A percentile compares a stretch with the other conserved stretches of the same genome.
These are phyloP conservation scores for Aspergillus nomiae DNA, from an alignment of 2,329 filamentous ascomycete genomes.

Conservation along the genomic window DNA sequence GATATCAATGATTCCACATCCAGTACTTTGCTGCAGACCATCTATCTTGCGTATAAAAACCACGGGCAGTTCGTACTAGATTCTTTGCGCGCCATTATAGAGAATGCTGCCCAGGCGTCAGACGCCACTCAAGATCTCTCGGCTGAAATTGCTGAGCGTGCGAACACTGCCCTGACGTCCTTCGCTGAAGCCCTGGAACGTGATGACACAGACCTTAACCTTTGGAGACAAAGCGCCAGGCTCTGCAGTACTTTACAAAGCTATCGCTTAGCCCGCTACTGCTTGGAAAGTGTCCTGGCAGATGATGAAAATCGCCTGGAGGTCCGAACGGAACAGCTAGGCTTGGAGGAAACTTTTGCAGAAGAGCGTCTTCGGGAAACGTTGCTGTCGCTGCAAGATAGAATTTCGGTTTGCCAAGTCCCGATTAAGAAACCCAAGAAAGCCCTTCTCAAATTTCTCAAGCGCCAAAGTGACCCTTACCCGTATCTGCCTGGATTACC, in stretches of 20 bases:
- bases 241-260: slow-evolving; percentile 61
- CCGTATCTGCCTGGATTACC: slow-evolving; percentile 45
- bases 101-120: slow-evolving; percentile 17
- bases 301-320: slow-evolving; percentile 61
- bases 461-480: slow-evolving; percentile 57
- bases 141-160: slow-evolving; percentile 35
- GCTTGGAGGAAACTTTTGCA: slow-evolving; percentile 58
- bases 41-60: slow-evolving; percentile 95
- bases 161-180: slow-evolving; percentile 49
- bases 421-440: slow-evolving; percentile 54
- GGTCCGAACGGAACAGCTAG: slow-evolving; percentile 58
- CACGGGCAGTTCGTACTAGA: slow-evolving; percentile 92
- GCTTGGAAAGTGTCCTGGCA: slow-evolving; percentile 64
- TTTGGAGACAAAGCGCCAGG: slow-evolving; percentile 64
- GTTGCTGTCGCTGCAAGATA: slow-evolving; percentile 55
- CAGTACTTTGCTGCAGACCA: slow-evolving; percentile 81
- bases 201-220: slow-evolving; percentile 64
- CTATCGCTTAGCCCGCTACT: slow-evolving; percentile 61
- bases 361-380: slow-evolving; percentile 54
- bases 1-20: slow-evolving; percentile 72
- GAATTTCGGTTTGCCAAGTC: slow-evolving; percentile 55
- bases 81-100: slow-evolving; percentile 58
- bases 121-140: slow-evolving; percentile 19
- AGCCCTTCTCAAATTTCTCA: slow-evolving; percentile 55
- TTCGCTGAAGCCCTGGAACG: slow-evolving; percentile 66